These are phyloP conservation scores for Ogataea hybrid DNA, from an alignment of 1,139 yeast species.

Conservation along the genomic window DNA sequence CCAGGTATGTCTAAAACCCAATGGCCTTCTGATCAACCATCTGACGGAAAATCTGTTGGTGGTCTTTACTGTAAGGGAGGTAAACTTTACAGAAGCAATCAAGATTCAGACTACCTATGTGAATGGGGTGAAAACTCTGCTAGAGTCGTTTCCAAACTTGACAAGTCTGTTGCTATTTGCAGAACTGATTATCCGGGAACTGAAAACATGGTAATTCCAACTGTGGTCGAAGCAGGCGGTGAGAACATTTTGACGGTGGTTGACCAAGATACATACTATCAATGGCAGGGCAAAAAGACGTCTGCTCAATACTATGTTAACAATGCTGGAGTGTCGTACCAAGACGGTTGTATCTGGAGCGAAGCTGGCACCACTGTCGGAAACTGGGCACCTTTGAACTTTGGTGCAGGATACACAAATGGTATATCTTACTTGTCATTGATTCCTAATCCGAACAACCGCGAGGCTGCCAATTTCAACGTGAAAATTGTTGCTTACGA, in stretches of 20 bases:
- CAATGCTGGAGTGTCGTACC: constrained; percentile 72
- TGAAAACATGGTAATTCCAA: constrained; percentile 83
- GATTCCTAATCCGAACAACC: constrained; percentile 81
- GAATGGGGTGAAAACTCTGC: constrained; percentile 74
- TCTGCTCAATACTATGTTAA: constrained; percentile 81
- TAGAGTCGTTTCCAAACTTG: constrained; percentile 53
- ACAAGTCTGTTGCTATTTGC: constrained; percentile 66
- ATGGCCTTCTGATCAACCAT: constrained; percentile 75
- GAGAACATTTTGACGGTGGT: constrained; percentile 63
- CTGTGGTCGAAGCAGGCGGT: constrained; percentile 60
- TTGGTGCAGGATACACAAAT: constrained; percentile 66
- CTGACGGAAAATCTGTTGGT: constrained; percentile 76
- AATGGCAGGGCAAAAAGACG: constrained; percentile 64
- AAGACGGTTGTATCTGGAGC: constrained; percentile 82
- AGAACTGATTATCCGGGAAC: constrained; percentile 91
- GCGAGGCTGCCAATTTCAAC: constrained; percentile 57
- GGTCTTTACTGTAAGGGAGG: constrained; percentile 70
- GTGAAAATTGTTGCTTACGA: constrained; percentile 66
- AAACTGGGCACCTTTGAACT: constrained; percentile 81
- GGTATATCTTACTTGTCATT: constrained; percentile 70
- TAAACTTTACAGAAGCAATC: constrained; percentile 64
- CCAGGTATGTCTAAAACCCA: constrained; percentile 91
- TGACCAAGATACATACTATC: constrained; percentile 58
- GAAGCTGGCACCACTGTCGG: constrained; percentile 61
- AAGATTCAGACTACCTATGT: constrained; percentile 61